A percentile compares a stretch with the other conserved stretches of the same genome.
Conservation (phyloP, 129 eudicot species). For the Centaurea solstitialis region DNA sequence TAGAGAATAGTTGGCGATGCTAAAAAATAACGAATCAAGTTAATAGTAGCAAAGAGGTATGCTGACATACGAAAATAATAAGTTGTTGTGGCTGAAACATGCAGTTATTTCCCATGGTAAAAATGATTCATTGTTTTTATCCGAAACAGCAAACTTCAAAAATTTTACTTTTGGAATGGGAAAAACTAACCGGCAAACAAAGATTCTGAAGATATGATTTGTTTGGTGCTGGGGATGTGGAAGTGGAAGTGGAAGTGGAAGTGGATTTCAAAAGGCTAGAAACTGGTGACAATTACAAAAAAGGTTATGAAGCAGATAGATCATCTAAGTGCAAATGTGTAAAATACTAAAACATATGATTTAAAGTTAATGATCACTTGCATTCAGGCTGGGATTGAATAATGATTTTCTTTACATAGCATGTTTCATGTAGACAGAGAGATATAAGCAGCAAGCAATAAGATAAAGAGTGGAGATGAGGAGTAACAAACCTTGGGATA, state of each 20-base stretch:
- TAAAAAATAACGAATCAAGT: slow-evolving; percentile 15
- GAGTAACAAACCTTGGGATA: slow-evolving; percentile 15
- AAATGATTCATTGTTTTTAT: not conserved
- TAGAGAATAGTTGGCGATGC: slow-evolving; percentile 40
- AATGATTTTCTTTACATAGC: not conserved
- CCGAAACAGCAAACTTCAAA: not conserved
- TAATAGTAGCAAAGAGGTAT: not conserved
- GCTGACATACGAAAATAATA: not conserved
- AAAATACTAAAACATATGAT: too few relatives aligned
- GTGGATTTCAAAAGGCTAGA: slow-evolving; percentile 6
- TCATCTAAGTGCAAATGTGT: not conserved
- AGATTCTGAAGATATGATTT: slow-evolving; percentile 24
- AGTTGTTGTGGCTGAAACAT: not conserved
- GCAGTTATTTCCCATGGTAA: not conserved
- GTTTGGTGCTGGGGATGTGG: slow-evolving; percentile 39
- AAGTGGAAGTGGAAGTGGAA: too few relatives aligned
- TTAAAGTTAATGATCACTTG: too few relatives aligned
- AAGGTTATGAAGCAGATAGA: not conserved
- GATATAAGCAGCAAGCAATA: not conserved
- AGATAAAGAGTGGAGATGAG: not conserved
- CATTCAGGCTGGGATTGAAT: not conserved
- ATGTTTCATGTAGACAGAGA: not conserved
- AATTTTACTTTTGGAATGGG: slow-evolving; percentile 31
- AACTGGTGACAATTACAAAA: slow-evolving; percentile 5
- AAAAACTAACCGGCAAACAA: not conserved